Evolutionary conservation across 768 basidiomycete genomes (phyloP).

Genomic region (Ramaria sp.): DNA sequence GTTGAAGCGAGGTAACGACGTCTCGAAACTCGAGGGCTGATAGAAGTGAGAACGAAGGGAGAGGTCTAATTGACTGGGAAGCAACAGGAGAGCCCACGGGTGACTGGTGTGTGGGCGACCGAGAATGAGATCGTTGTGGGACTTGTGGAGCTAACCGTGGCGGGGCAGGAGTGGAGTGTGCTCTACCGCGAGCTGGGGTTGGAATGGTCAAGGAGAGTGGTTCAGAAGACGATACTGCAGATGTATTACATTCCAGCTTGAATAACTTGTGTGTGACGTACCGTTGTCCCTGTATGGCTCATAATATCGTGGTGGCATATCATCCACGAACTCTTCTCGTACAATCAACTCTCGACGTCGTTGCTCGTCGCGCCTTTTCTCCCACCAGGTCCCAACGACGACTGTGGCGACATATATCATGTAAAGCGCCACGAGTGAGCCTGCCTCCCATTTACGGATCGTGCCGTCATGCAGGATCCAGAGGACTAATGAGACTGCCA

Average conservation of each 20-base stretch:
- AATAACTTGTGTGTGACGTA: slow-evolving; percentile 22
- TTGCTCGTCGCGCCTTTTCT: slow-evolving; percentile 39
- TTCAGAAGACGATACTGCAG: slow-evolving; percentile 7
- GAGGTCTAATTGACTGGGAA: slow-evolving; percentile 32
- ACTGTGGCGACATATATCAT: slow-evolving; percentile 68
- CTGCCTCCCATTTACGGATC: slow-evolving; percentile 66
- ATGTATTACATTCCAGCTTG: slow-evolving; percentile 2
- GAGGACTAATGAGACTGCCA: slow-evolving; percentile 68
- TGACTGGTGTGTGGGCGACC: neutral
- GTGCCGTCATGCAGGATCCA: slow-evolving; percentile 66
- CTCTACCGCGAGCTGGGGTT: slow-evolving; percentile 25
- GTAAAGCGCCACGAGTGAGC: slow-evolving; percentile 62
- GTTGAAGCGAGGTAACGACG: slow-evolving; percentile 71
- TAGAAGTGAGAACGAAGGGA: slow-evolving; percentile 84
- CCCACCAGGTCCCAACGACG: slow-evolving; percentile 69
- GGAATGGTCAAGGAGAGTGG: slow-evolving; percentile 7
- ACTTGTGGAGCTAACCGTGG: slow-evolving; percentile 29
- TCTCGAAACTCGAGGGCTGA: slow-evolving; percentile 95
- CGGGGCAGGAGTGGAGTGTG: slow-evolving; percentile 25
- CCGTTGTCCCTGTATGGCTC: slow-evolving; percentile 56
- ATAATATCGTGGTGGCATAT: slow-evolving; percentile 25
- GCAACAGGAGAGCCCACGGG: slow-evolving; percentile 28
- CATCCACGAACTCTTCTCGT: slow-evolving; percentile 49
- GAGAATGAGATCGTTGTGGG: slow-evolving; percentile 17
- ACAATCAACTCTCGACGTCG: slow-evolving; percentile 39